Evolutionary conservation across 176 grass and related monocot genomes (phyloP).

Genomic region (Zoysia pacifica): DNA sequence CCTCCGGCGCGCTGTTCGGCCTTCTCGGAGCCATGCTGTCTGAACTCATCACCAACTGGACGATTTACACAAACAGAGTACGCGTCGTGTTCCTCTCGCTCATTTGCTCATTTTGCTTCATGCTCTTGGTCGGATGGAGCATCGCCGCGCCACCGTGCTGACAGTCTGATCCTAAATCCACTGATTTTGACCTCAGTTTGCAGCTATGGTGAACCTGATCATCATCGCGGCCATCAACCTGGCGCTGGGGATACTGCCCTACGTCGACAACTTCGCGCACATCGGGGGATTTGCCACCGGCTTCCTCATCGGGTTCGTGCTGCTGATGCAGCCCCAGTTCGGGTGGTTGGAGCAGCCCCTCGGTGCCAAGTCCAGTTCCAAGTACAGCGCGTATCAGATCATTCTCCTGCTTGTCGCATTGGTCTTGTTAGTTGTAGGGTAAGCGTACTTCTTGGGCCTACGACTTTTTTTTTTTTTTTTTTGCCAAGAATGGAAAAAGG

Average conservation of each 20-base stretch:
- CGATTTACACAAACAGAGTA: constrained; percentile 75
- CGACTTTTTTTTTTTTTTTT: neutral
- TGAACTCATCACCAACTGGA: constrained; percentile 90
- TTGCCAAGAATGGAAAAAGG: neutral
- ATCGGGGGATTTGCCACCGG: constrained; percentile 74
- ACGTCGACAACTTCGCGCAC: constrained; percentile 88
- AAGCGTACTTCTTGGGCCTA: neutral
- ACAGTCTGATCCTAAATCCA: neutral
- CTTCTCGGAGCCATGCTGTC: constrained; percentile 84
- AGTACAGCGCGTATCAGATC: constrained; percentile 66
- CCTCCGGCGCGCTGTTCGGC: constrained; percentile 87
- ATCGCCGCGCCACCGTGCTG: neutral
- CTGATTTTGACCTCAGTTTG: constrained; percentile 36
- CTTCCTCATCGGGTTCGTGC: constrained; percentile 70
- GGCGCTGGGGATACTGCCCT: constrained; percentile 71
- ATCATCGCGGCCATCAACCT: constrained; percentile 77
- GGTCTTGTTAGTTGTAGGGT: constrained; percentile 57
- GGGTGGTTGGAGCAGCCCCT: constrained; percentile 56
- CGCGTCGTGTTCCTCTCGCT: neutral
- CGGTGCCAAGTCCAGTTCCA: constrained; percentile 38
- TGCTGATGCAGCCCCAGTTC: constrained; percentile 75
- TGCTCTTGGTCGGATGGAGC: neutral
- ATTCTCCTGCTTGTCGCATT: constrained; percentile 51
- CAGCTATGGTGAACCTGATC: constrained; percentile 67
- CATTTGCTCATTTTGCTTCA: neutral